Evolutionary conservation across 2,329 filamentous ascomycete genomes (phyloP), one percentile per base, ranked within the genome.

Genomic region (Dendryphion nanum): DNA sequence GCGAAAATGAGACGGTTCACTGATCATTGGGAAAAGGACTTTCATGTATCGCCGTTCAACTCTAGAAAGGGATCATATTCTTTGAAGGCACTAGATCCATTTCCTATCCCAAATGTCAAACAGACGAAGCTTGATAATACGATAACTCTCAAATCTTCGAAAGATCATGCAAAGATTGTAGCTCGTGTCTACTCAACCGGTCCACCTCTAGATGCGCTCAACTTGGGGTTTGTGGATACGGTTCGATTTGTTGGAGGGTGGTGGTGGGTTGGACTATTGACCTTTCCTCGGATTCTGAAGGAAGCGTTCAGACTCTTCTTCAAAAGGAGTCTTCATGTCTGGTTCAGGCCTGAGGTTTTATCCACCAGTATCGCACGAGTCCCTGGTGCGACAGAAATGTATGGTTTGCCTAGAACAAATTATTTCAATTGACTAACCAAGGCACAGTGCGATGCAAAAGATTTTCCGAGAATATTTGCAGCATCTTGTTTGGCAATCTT

Each of bases 31-130:
- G 61, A 68, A 5, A 89, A 90, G 50, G 83, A 86, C 47, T 86
- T 89, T 47, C 85, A 88, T 54, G 82, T 88, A 14, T 89, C 83
- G 1, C 82, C 83, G 0, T 89, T 89, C 71, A 89, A 85, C 57
- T 70, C 70, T 30, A 57, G 72, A 18, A 69, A 74, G 45, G 72
- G 72, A 1, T 64, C 64, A 0, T 77, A 77, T 50, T 64, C 68
- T 2, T 55, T 75, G 6, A 66, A 66, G 40, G 72, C 73, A 3
- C 48, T 64, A 3, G 66, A 76, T 44, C 73, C 73, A 2, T 64
- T 75, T 26, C 53, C 7, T 17, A 16, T 16, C 8, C 16, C 29
- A n/a, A 8, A 15, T 14, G 2, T 16, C 13, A n/a, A n/a, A n/a
- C n/a, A n/a, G n/a, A n/a, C 23, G 23, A 59, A 59, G 3, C 68